A percentile compares a stretch with the other conserved stretches of the same genome.
phyloP scores from a whole-genome alignment of 2,329 filamentous ascomycete genomes.

The Hypoxylon sp. region DNA sequence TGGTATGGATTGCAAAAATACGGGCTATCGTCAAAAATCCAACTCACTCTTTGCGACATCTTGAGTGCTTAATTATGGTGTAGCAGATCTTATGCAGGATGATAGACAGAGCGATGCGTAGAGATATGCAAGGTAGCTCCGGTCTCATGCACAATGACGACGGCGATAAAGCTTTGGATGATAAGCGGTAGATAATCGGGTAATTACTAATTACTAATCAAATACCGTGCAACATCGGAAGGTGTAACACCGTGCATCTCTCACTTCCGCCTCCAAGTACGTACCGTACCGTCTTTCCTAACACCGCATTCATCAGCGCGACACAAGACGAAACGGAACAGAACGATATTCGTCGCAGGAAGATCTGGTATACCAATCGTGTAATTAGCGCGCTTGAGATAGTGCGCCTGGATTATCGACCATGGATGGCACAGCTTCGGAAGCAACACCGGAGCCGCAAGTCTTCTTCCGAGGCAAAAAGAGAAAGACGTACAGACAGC shows the following conservation, averaged over 20 bases:
- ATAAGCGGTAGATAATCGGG: slow-evolving; percentile 31
- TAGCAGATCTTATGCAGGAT: slow-evolving; percentile 22
- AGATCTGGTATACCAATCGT: too few species aligned
- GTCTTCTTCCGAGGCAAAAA: slow-evolving; percentile 69
- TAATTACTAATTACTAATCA: too few species aligned
- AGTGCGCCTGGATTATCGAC: too few species aligned
- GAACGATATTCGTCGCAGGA: background rate
- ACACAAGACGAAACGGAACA: background rate
- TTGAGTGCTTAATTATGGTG: slow-evolving; percentile 16
- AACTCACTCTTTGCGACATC: slow-evolving; percentile 33
- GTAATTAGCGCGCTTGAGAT: too few species aligned
- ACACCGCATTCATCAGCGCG: background rate
- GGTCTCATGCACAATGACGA: slow-evolving; percentile 17
- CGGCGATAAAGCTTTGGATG: slow-evolving; percentile 20
- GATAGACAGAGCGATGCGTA: slow-evolving; percentile 5
- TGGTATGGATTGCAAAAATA: background rate
- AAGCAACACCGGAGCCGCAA: slow-evolving; percentile 42
- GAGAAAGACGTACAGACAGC: slow-evolving; percentile 66
- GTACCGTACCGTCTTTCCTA: too few species aligned
- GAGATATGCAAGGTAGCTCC: slow-evolving; percentile 17
- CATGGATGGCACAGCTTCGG: slow-evolving; percentile 40
- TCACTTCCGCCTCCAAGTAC: too few species aligned
- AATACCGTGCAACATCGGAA: too few species aligned
- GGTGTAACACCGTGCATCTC: too few species aligned
- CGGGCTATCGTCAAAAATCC: too few species aligned